A percentile compares a stretch with the other conserved stretches of the same genome.
Conservation (phyloP, 164 flowering plant genomes). For the Stephania japonica region DNA sequence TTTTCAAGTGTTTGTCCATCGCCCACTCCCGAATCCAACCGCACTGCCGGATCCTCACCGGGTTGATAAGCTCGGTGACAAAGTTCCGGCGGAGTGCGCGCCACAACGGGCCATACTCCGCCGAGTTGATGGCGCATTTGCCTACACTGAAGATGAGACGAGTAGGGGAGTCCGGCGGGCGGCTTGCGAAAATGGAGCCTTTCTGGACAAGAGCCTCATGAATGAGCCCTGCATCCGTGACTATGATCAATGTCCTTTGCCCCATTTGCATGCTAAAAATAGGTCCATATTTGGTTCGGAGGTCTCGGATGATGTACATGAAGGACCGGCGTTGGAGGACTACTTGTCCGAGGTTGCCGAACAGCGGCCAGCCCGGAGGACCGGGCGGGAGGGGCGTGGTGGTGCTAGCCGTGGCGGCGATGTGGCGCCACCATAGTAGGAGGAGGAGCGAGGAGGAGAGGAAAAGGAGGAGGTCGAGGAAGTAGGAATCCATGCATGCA, state of each 20-base stretch:
- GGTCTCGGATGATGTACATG: conserved; percentile 61
- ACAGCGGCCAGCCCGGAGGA: conserved; percentile 84
- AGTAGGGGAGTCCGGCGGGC: conserved; percentile 76
- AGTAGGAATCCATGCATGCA: no score
- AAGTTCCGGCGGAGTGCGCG: conserved; percentile 66
- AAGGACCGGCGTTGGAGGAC: conserved; percentile 58
- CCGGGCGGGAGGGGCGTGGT: conserved; percentile 69
- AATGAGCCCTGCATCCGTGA: conserved; percentile 63
- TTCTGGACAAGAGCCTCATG: conserved; percentile 78
- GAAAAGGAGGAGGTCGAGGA: conserved; percentile 9
- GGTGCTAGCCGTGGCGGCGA: conserved; percentile 33
- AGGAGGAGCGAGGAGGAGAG: conserved; percentile 21
- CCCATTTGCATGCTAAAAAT: conserved; percentile 96
- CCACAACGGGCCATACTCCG: conserved; percentile 91
- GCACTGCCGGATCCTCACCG: conserved; percentile 58
- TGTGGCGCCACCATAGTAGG: conserved; percentile 51
- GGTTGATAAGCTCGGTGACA: conserved; percentile 67
- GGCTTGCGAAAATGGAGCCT: conserved; percentile 68
- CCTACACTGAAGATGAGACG: conserved; percentile 68
- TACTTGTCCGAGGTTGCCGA: conserved; percentile 79
- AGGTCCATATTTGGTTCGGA: conserved; percentile 64
- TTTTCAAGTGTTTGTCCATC: conserved; percentile 44
- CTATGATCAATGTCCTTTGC: conserved; percentile 60
- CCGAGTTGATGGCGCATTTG: conserved; percentile 86
- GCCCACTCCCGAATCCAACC: conserved; percentile 79